These are phyloP conservation scores for Solanum virginianum DNA, from an alignment of 257 asterid species.

Conservation along the genomic window DNA sequence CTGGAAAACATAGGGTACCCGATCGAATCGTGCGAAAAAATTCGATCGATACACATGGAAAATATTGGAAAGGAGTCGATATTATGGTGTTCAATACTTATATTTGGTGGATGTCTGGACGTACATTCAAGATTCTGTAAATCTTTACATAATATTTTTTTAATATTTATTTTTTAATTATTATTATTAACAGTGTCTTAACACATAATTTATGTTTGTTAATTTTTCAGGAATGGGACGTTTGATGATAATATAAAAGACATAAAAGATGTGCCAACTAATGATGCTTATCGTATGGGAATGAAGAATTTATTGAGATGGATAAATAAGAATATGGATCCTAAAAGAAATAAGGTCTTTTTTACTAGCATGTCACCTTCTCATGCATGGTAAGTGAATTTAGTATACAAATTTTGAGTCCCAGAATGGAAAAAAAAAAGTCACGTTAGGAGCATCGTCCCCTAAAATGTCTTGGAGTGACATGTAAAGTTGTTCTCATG, in stretches of 20 bases:
- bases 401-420: neutral
- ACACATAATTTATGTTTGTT: neutral
- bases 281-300: neutral
- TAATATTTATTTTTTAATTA: neutral
- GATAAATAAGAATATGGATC: neutral
- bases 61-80: slow-evolving; percentile 60
- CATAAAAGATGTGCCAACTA: neutral
- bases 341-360: neutral
- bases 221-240: neutral
- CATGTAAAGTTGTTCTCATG: no score
- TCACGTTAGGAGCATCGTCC: no score
- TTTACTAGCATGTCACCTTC: slow-evolving; percentile 4
- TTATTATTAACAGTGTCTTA: neutral
- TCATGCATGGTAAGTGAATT: neutral
- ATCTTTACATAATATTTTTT: neutral
- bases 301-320: neutral
- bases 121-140: slow-evolving; percentile 42
- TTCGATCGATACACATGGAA: slow-evolving; percentile 47
- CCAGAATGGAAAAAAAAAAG: neutral
- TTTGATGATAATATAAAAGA: neutral
- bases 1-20: slow-evolving; percentile 28
- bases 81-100: slow-evolving; percentile 75
- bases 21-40: slow-evolving; percentile 46
- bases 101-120: slow-evolving; percentile 70
- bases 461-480: no score